Conservation (phyloP, 768 basidiomycete genomes). For the Floccularia luteovirens region DNA sequence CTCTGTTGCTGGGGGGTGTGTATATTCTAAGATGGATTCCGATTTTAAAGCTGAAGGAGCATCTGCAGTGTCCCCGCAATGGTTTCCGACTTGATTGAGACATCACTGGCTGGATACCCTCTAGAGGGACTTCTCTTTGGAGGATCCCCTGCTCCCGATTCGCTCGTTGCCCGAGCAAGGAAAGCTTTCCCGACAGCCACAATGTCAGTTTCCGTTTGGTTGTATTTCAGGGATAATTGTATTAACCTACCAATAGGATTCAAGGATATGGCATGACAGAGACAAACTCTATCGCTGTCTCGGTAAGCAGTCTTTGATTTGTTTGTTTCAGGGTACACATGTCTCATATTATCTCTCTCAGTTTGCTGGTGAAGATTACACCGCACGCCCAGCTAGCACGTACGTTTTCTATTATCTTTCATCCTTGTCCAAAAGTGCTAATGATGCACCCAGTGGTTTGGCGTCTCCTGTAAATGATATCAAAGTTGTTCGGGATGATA, state of each 20-base stretch:
- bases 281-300: constrained; percentile 50
- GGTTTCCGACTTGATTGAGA: constrained; percentile 52
- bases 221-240: neutral
- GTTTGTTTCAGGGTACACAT: neutral
- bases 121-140: constrained; percentile 46
- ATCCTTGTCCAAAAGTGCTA: neutral
- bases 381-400: constrained; percentile 41
- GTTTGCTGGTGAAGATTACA: constrained; percentile 54
- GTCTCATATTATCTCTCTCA: constrained; percentile 10
- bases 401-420: constrained; percentile 17
- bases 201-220: constrained; percentile 24
- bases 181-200: constrained; percentile 39
- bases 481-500: constrained; percentile 35
- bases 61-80: constrained; percentile 56
- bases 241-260: constrained; percentile 20
- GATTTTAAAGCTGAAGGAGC: no score
- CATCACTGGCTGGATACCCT: constrained; percentile 35
- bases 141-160: constrained; percentile 42
- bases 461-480: constrained; percentile 52
- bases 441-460: constrained; percentile 32
- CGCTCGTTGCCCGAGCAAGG: constrained; percentile 36
- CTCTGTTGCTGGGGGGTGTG: constrained; percentile 43
- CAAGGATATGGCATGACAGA: constrained; percentile 57
- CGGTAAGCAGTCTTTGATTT: constrained; percentile 20
- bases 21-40: neutral